Evolutionary conservation across 768 basidiomycete species (phyloP).

Genomic region (Suillus decipiens): DNA sequence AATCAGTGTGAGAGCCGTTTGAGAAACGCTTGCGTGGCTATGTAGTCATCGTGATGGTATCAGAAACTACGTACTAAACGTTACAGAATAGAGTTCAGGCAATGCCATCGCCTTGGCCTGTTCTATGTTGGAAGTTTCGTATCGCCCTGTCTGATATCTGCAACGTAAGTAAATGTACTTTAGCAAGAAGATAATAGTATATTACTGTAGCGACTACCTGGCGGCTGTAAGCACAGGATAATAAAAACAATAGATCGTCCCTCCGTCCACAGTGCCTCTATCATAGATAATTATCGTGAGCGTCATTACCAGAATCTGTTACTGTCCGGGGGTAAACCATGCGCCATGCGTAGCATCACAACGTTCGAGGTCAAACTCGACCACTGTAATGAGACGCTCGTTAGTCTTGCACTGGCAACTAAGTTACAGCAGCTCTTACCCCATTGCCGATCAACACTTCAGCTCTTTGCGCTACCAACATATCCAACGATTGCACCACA

Average conservation of each 20-base stretch:
- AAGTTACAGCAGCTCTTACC: constrained; percentile 30
- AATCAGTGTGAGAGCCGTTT: too few species aligned
- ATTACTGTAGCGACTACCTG: constrained; percentile 3
- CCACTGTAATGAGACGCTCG: constrained; percentile 29
- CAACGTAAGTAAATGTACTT: background rate
- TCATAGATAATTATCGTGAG: background rate
- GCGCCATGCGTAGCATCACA: constrained; percentile 38
- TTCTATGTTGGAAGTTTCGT: background rate
- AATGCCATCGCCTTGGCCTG: background rate
- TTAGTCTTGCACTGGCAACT: constrained; percentile 2
- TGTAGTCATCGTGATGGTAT: too few species aligned
- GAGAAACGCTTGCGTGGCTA: too few species aligned
- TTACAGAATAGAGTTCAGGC: too few species aligned
- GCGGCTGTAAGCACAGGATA: background rate
- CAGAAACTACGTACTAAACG: too few species aligned
- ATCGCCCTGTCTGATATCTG: background rate
- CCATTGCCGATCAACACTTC: constrained; percentile 56
- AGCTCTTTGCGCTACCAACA: constrained; percentile 47
- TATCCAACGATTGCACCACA: constrained; percentile 50
- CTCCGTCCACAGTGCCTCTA: background rate
- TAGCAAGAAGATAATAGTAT: background rate
- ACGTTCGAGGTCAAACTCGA: constrained; percentile 43
- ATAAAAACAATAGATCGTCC: background rate
- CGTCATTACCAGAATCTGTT: constrained; percentile 37
- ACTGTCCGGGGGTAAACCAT: constrained; percentile 27